Percentiles rank a stretch among this genome's conserved stretches.
These are phyloP conservation scores for Xylaria sp. DNA, from an alignment of 495 filamentous ascomycete genomes.

Conservation along the genomic window DNA sequence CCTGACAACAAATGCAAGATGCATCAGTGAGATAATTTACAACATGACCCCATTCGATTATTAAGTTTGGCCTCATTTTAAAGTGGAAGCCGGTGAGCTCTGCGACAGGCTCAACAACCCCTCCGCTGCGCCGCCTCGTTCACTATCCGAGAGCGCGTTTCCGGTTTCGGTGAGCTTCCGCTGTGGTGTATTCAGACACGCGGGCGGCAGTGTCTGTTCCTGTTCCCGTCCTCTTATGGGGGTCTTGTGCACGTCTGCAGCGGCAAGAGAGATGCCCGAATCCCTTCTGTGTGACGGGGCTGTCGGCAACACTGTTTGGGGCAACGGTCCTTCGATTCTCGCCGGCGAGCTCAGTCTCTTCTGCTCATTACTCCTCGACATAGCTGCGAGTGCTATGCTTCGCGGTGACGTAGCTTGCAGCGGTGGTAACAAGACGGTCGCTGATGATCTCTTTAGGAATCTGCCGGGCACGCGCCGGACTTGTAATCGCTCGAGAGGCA, in stretches of 20 bases:
- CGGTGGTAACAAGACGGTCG: slow-evolving; percentile 24
- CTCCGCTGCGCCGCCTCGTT: slow-evolving; percentile 39
- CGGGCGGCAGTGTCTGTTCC: slow-evolving; percentile 8
- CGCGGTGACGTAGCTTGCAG: neutral
- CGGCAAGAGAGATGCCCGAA: neutral
- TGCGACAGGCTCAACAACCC: slow-evolving; percentile 43
- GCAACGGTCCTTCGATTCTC: neutral
- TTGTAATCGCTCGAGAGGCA: slow-evolving; percentile 54
- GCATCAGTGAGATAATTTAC: slow-evolving; percentile 17
- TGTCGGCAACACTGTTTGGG: neutral
- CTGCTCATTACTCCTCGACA: slow-evolving; percentile 1
- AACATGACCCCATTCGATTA: neutral
- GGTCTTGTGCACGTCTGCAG: neutral
- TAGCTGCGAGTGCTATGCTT: neutral
- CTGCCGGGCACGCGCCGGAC: slow-evolving; percentile 33
- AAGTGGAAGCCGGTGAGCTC: slow-evolving; percentile 22
- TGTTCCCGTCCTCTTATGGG: slow-evolving; percentile 9
- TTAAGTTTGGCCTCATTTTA: slow-evolving; percentile 3
- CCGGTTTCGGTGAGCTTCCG: slow-evolving; percentile 18
- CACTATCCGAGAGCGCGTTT: slow-evolving; percentile 25
- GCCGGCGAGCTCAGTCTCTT: slow-evolving; percentile 11
- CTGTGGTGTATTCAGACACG: slow-evolving; percentile 1
- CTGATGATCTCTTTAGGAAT: neutral
- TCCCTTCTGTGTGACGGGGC: neutral
- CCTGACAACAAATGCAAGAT: slow-evolving; percentile 1